Evolutionary conservation across 2,329 filamentous ascomycete species (phyloP), one percentile per base, ranked within the genome.

Genomic region (Phialophora macrospora): DNA sequence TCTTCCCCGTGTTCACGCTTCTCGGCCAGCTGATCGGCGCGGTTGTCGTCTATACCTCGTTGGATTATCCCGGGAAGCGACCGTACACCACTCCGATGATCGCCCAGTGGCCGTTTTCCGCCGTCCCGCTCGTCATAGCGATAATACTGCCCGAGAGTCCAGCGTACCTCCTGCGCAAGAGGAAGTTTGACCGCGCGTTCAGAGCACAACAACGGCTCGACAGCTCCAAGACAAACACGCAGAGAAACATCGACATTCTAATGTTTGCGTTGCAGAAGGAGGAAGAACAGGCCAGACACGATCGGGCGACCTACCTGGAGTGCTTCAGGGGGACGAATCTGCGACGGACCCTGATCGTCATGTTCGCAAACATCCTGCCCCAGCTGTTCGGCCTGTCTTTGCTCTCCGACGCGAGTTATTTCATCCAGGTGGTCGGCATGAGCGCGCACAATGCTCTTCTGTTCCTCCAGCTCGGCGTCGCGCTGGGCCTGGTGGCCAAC

Each of bases 141-240:
- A 70, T 81, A 34, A 48, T 82, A 52, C 77, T 85, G 38, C 84
- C 84, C 0, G 84, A 86, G 67, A 83, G 80, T 12, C 84, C 84
- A 0, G 76, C 81, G 0, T 85, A 80, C 65, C 73, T 85, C 1
- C 73, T 86, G 1, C 78, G 81, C 3, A 80, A 78, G 60, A 75
- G 74, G 3, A 72, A 73, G 5, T 72, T 79, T 11, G 74, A 75
- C 0, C 72, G 81, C 55, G 80, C 82, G 1, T 73, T 82, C 65
- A 74, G 75, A 64, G 79, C 83, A 14, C 82, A 85, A 71, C 78
- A 77, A 58, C 81, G 82, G 55, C 80, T 88, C 57, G 81, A 84
- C 67, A 79, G 80, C 0, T 62, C 72, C 0, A 75, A 74, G 4
- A 72, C 74, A 1, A 77, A 80, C 38, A 78, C 80, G 0, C 71